Base-by-base conservation (phyloP, 169 alveolate genomes). In the Cryptosporidium andersoni region DNA sequence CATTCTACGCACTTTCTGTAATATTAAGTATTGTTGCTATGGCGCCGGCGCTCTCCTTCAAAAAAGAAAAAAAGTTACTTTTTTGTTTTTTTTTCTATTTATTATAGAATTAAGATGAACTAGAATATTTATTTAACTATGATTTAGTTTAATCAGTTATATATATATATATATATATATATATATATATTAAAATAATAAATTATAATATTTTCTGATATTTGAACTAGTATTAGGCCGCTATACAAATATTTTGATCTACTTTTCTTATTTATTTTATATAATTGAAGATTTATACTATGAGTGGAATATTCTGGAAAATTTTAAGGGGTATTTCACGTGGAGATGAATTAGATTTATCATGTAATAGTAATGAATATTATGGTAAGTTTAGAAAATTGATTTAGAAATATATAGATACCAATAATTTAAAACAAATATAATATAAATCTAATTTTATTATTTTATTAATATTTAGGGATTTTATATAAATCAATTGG, bases 1-100 rank as follows among this genome's bases (percentile, higher is more conserved):
- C 93, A 90, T 88, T 88, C 89, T 85, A 90, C 89, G 91, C 93
- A 90, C 55, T 60, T 74, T 74, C 60, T 74, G 1, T 47, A n/a
- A n/a, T n/a, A n/a, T n/a, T 2, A 0, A 51, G 34, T 1, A 34
- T 34, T 1, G 16, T 1, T 1, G 8, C 9, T 9, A 1, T 7
- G 8, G 12, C 12, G 8, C 12, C 1, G 55, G 55, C n/a, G n/a
- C n/a, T n/a, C n/a, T n/a, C n/a, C n/a, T n/a, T n/a, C n/a, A n/a
- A n/a, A n/a, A n/a, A 25, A 25, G 25, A 25, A 25, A 25, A 25
- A 2, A 16, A 16, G 6, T 53, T 12, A 49, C 11, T 49, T 49
- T 12, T 12, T 49, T 9, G 1, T 12, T 49, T 49, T 49, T 12
- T 49, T 49, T 49, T 49, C 11, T 11, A 49, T 11, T 49, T 49